Evolutionary conservation across 2,329 filamentous ascomycete species (phyloP), one percentile per base, ranked within the genome.

Genomic region (Scorias spongiosa): DNA sequence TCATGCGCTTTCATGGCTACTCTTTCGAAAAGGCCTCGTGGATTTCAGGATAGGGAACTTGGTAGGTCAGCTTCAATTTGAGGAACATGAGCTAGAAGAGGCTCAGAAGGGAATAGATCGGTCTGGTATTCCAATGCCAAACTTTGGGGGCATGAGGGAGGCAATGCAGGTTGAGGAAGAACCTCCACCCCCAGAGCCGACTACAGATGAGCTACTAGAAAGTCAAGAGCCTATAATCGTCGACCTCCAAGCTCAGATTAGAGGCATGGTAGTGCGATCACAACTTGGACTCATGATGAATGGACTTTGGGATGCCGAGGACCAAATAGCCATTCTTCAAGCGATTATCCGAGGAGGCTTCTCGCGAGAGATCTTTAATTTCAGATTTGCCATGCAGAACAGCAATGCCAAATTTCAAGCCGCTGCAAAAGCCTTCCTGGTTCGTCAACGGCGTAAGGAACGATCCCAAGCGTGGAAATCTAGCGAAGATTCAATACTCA

Each of bases 21-120:
- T 98, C 10, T 95, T 85, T 63, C 81, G 91, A 41, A 91, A 95
- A 61, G 89, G 91, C 1, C 86, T 96, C 49, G 83, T 96, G 34
- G 82, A 88, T 57, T 96, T 98, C 63, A 80, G 88, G 8, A 98
- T 98, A 57, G 91, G 89, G 12, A 98, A 98, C 56, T 71, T 98
- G 38, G 86, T 98, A 44, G 91, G 91, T 29, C 89, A 98, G 59
- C 75, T 98, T 4, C 84, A 96, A 60, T 98, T 98, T 56, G 91
- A 95, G 57, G 86, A 96, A 57, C 89, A 96, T 66, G 93, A 98
- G 59, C 73, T 98, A 26, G 91, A 98, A 63, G 86, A 87, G 48
- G 94, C 88, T 66, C 91, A 98, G 58, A 95, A 94, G 59, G 91
- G 91, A 40, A 76, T 98, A 39, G 91, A 98, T 67, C 93, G 91